Conservation (phyloP, 306 rosid species). For the Argentina anserina region DNA sequence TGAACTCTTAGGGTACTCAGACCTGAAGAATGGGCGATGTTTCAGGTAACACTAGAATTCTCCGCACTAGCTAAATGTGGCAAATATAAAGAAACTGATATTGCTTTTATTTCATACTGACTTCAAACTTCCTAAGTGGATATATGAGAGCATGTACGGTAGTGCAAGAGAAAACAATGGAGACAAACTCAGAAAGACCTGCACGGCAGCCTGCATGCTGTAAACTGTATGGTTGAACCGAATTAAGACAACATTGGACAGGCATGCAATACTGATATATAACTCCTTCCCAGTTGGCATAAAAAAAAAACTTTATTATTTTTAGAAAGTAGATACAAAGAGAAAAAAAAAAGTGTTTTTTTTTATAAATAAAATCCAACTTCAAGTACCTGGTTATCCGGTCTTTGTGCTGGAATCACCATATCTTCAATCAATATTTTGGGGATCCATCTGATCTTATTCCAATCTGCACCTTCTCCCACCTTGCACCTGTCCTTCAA, state of each 20-base stretch:
- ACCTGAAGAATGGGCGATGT: not conserved
- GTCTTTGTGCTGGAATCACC: not conserved
- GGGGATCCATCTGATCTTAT: conserved; percentile 4
- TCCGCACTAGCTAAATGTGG: no score
- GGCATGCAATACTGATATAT: not conserved
- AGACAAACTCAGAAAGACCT: not conserved
- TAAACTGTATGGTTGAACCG: not conserved
- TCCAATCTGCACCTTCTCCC: conserved; percentile 21
- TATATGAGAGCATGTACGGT: not conserved
- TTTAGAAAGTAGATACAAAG: not conserved
- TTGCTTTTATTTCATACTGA: not conserved
- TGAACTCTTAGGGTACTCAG: not conserved
- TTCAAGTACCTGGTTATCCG: not conserved
- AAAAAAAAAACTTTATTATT: not conserved
- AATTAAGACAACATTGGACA: not conserved
- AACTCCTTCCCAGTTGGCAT: not conserved
- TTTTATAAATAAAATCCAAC: not conserved
- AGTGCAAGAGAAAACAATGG: not conserved
- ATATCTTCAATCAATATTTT: conserved; percentile 12
- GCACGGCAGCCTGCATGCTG: not conserved
- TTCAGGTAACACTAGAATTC: not conserved
- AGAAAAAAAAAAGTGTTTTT: no score
- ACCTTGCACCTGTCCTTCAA: conserved; percentile 6
- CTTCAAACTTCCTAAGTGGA: not conserved
- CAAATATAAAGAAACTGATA: not conserved